These are phyloP conservation scores for Fusarium nisikadoi DNA, from an alignment of 2,329 filamentous ascomycete species.

Conservation along the genomic window DNA sequence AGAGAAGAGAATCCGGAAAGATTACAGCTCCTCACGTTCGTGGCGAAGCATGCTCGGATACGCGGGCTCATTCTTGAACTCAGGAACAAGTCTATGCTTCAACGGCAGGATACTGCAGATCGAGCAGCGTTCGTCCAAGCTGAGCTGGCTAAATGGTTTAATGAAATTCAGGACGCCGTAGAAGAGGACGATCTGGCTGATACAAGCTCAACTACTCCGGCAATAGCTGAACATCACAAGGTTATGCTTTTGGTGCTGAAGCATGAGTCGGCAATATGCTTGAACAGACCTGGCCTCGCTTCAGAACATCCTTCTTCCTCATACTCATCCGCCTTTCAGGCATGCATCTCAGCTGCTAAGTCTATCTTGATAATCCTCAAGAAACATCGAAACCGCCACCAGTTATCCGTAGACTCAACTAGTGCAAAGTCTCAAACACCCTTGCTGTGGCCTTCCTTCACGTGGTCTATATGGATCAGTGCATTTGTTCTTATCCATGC, in stretches of 20 bases:
- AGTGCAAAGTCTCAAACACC: conserved; percentile 39
- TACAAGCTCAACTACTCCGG: background rate
- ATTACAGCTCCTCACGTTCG: conserved; percentile 51
- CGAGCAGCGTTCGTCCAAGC: conserved; percentile 59
- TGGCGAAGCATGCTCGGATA: conserved; percentile 60
- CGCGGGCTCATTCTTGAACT: conserved; percentile 63
- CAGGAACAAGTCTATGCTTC: conserved; percentile 61
- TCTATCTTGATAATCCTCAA: conserved; percentile 57
- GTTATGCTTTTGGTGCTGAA: conserved; percentile 57
- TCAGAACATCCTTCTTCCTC: conserved; percentile 55
- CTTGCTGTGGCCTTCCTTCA: conserved; percentile 62
- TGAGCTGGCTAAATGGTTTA: conserved; percentile 62
- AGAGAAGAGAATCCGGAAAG: conserved; percentile 38
- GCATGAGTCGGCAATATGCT: conserved; percentile 61
- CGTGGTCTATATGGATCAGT: conserved; percentile 65
- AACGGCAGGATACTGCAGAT: conserved; percentile 55
- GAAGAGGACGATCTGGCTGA: conserved; percentile 49
- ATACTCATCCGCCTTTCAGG: conserved; percentile 61
- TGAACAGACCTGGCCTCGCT: conserved; percentile 62
- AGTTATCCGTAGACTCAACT: conserved; percentile 9
- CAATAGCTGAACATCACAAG: conserved; percentile 50
- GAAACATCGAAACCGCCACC: conserved; percentile 33
- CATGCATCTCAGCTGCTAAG: conserved; percentile 61
- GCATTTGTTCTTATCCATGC: conserved; percentile 63
- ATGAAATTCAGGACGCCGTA: conserved; percentile 61